Evolutionary conservation across 768 basidiomycete genomes (phyloP), one percentile per base, ranked within the genome.

Genomic region (Pholiota conissans): DNA sequence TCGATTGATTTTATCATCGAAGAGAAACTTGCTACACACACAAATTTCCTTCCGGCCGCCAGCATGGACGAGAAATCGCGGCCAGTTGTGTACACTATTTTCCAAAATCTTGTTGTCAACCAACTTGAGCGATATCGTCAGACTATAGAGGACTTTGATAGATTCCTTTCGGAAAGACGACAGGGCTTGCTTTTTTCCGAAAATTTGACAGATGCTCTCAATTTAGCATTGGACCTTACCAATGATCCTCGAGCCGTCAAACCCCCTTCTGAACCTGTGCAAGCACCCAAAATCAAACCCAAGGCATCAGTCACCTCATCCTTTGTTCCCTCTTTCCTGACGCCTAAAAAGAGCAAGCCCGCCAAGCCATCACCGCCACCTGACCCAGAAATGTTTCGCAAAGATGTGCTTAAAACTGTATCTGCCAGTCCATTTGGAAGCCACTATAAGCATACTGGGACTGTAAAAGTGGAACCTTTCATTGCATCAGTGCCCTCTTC

Each of bases 151-250:
- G 76, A 87, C 46, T 97, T 98, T 67, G 94, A 98, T 74, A 83
- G 82, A 66, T 91, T 84, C 65, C 82, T 98, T 2, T 70, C 85
- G 1, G 93, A 98, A 72, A 83, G 96, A 32, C 83, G 96, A 16
- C 90, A 89, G 67, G 95, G 95, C 1, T 78, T 98, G 8, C 73
- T 96, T 16, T 97, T 96, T 71, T 89, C 90, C 3, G 95, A 97
- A 73, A 95, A 95, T 68, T 75, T 97, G 32, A 90, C 87, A 6
- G 96, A 98, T 65, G 95, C 95, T 3, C 76, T 98, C 57, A 89
- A 81, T 45, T 75, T 93, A 46, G 81, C 78, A 13, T 74, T 94
- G 54, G 89, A 94, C 56, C 71, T 90, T 22, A 75, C 79, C 2
- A 77, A 82, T 16, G 81, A 84, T 52, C 69, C 77, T 11, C 69